These are phyloP conservation scores for Blastomyces gilchristii DNA, from an alignment of 2,329 filamentous ascomycete genomes.

Conservation along the genomic window DNA sequence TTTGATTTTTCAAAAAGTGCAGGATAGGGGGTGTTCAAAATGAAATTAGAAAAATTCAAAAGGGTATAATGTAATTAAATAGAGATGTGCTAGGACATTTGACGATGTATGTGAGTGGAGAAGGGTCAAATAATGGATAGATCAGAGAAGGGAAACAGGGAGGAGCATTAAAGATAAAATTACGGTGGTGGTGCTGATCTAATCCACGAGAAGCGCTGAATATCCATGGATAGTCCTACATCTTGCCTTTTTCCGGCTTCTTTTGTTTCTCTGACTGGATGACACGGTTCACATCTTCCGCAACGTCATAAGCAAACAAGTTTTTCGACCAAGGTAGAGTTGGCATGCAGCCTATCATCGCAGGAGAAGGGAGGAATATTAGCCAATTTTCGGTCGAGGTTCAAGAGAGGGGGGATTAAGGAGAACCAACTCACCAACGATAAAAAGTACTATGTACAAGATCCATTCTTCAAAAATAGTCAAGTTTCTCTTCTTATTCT, in stretches of 20 bases:
- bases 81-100: not conserved
- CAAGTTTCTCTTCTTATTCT: constrained; percentile 29
- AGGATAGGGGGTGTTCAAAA: not conserved
- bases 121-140: not conserved
- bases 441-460: constrained; percentile 31
- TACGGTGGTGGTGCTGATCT: not conserved
- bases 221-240: not conserved
- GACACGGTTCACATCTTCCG: constrained; percentile 12
- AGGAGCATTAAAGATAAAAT: not conserved
- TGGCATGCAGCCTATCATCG: constrained; percentile 11
- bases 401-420: too few relatives aligned
- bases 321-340: constrained; percentile 12
- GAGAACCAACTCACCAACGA: constrained; percentile 23
- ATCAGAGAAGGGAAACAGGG: not conserved
- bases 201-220: not conserved
- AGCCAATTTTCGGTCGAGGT: not conserved
- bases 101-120: not conserved
- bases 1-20: not conserved
- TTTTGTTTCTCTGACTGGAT: constrained; percentile 6
- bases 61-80: not conserved
- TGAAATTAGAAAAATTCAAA: not conserved
- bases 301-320: constrained; percentile 13
- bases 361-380: not conserved
- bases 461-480: constrained; percentile 26
- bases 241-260: not conserved